These are phyloP conservation scores for Penicillium canescens DNA, from an alignment of 495 filamentous ascomycete genomes.

Conservation along the genomic window DNA sequence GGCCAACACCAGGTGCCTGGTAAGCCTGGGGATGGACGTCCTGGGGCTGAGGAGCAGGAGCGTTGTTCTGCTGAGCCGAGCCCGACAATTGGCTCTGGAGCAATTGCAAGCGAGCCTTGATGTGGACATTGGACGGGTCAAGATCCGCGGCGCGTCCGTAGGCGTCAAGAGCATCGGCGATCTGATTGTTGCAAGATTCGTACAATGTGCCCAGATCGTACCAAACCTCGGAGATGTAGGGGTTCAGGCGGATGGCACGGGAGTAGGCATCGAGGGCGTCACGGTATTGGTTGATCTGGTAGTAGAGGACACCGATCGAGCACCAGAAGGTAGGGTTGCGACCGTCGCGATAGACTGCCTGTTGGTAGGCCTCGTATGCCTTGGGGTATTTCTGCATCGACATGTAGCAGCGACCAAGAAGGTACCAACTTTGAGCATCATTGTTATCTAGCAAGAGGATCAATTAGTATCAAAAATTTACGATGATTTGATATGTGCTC, in stretches of 20 bases:
- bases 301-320: constrained; percentile 98
- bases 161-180: constrained; percentile 91
- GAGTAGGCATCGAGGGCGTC: constrained; percentile 99
- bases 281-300: constrained; percentile 99
- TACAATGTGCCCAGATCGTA: constrained; percentile 98
- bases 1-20: constrained; percentile 67
- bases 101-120: constrained; percentile 90
- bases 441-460: constrained; percentile 64
- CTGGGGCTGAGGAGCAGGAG: constrained; percentile 73
- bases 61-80: constrained; percentile 65
- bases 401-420: constrained; percentile 98
- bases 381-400: constrained; percentile 99
- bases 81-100: constrained; percentile 76
- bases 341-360: constrained; percentile 97
- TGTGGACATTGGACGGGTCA: constrained; percentile 90
- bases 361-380: constrained; percentile 98
- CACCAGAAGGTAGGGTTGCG: constrained; percentile 99
- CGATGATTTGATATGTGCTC: constrained; percentile 25
- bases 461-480: background rate
- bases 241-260: constrained; percentile 94
- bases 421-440: constrained; percentile 98
- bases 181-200: constrained; percentile 99
- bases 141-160: constrained; percentile 94
- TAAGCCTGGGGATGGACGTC: constrained; percentile 88
- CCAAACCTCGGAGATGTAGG: constrained; percentile 99